Evolutionary conservation across 78 protist species (phyloP).

Genomic region (Isochrysis galbana): DNA sequence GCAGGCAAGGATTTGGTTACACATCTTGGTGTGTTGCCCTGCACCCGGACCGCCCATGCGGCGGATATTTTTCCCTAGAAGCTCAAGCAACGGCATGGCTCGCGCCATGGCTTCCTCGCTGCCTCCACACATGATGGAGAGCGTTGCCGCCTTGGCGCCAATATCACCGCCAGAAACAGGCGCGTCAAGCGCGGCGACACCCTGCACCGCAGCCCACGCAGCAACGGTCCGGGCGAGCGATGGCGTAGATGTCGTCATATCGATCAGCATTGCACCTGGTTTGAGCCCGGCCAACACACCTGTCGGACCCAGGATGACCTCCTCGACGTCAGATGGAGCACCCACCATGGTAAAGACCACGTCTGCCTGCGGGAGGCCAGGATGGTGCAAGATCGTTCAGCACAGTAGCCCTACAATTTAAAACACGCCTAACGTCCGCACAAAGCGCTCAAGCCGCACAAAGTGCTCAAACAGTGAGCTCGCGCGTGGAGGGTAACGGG

Average conservation of each 20-base stretch:
- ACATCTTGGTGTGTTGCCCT: constrained; percentile 74
- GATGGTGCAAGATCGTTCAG: no score
- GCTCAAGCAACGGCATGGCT: constrained; percentile 33
- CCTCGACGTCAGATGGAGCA: constrained; percentile 55
- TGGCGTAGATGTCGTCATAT: constrained; percentile 65
- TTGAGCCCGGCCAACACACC: constrained; percentile 35
- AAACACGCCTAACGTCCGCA: no score
- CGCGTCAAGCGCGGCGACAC: constrained; percentile 48
- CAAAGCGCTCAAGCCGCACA: no score
- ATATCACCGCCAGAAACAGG: constrained; percentile 80
- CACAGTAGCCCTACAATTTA: no score
- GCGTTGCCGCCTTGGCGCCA: constrained; percentile 60
- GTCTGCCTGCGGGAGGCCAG: no score
- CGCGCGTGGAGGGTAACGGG: no score
- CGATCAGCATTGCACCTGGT: constrained; percentile 51
- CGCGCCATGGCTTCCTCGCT: neutral
- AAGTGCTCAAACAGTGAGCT: no score
- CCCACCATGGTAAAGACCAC: constrained; percentile 67
- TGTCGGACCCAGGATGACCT: constrained; percentile 2
- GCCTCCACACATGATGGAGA: constrained; percentile 73
- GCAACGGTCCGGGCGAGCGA: constrained; percentile 37
- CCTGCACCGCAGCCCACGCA: neutral
- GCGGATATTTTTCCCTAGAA: constrained; percentile 40
- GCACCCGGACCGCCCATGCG: constrained; percentile 63
- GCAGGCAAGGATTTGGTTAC: constrained; percentile 59